Evolutionary conservation across 805 yeast species (phyloP), one percentile per base, ranked within the genome.

Genomic region (Myxozyma nipponensis): DNA sequence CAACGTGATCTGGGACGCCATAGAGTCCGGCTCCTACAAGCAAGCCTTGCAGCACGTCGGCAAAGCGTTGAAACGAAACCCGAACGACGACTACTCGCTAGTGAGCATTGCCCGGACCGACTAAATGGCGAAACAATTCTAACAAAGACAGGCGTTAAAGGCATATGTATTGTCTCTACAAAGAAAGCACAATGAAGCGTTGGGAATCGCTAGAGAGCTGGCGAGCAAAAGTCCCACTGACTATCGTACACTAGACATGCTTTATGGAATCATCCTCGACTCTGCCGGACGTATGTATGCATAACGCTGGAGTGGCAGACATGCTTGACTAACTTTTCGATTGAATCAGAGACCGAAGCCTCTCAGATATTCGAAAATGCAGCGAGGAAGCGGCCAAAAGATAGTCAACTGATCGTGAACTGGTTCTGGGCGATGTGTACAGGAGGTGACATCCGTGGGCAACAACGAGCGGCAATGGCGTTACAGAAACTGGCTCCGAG

Each of bases 341-440:
- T n/a, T n/a, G n/a, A n/a, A 17, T 4, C 7, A 18, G 17, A 5
- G 3, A 42, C 23, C 35, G 58, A 54, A 30, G 58, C 58, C 10
- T 47, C 45, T 2, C 23, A 30, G 19, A 15, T 55, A 19, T 55
- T 48, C 40, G 59, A 55, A 39, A 40, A 35, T 7, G 59, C 58
- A 6, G 54, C 54, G 6, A 39, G 45, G 30, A 53, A 53, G 40
- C 32, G 35, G 22, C 58, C 59, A 22, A 55, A 46, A 40, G 52
- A 56, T 44, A 58, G 50, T 35, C 25, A 18, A 5, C 18, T 55
- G 6, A 43, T 39, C 18, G 21, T 45, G 24, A 42, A 35, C 19
- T 55, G 59, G 59, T 55, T 55, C 39, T 55, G 53, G 54, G 54
- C 58, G 3, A 39, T 49, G 34, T 35, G 53, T 32, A 53, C 59